Evolutionary conservation across 257 asterid species (phyloP).

Genomic region (Rubia yunnanensis): DNA sequence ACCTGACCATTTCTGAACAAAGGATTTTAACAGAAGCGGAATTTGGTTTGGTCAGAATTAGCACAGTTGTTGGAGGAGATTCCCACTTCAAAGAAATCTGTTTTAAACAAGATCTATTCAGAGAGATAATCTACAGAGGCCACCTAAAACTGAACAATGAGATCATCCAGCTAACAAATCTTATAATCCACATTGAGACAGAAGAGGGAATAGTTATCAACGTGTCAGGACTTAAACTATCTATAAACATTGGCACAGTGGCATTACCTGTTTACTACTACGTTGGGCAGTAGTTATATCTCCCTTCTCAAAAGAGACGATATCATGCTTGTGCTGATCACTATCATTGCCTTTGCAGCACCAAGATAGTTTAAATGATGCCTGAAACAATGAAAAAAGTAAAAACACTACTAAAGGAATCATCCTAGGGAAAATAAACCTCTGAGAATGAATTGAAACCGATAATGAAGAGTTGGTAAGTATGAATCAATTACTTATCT

Average conservation of each 20-base stretch:
- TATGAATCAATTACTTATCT: not conserved
- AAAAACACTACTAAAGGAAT: not conserved
- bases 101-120: slow-evolving; percentile 15
- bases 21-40: slow-evolving; percentile 56
- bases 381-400: slow-evolving; percentile 38
- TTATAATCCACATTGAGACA: not conserved
- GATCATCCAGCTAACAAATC: not conserved
- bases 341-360: slow-evolving; percentile 85
- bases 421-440: not conserved
- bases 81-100: slow-evolving; percentile 83
- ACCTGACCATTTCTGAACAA: slow-evolving; percentile 85
- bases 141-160: not conserved
- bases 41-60: slow-evolving; percentile 82
- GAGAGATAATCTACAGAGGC: not conserved
- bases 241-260: slow-evolving; percentile 4
- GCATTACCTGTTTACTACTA: slow-evolving; percentile 79
- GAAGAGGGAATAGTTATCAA: not conserved
- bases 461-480: not conserved
- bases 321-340: slow-evolving; percentile 83
- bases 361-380: slow-evolving; percentile 92
- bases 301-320: slow-evolving; percentile 94
- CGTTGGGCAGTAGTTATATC: slow-evolving; percentile 92
- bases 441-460: not conserved
- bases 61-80: slow-evolving; percentile 78
- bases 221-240: not conserved